Evolutionary conservation across 805 yeast genomes (phyloP).

Genomic region (Hermanozyma aechmeae): DNA sequence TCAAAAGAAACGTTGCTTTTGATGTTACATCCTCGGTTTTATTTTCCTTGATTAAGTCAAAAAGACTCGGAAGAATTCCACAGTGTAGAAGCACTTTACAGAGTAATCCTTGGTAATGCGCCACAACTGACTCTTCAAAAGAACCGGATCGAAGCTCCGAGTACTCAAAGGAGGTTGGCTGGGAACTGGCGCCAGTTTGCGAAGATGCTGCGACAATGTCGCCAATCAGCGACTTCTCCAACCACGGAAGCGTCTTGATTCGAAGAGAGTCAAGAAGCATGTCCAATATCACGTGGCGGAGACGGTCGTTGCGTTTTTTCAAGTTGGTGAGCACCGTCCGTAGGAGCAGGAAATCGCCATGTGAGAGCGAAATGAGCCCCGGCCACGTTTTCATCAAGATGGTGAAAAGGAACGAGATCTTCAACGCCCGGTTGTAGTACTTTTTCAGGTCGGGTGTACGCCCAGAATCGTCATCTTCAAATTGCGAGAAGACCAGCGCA

Average conservation of each 20-base stretch:
- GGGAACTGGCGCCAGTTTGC: conserved; percentile 2
- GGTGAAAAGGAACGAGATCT: conserved; percentile 49
- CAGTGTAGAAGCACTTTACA: conserved; percentile 45
- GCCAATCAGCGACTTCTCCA: conserved; percentile 10
- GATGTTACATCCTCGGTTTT: conserved; percentile 36
- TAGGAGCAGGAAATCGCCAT: conserved; percentile 46
- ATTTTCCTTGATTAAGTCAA: conserved; percentile 30
- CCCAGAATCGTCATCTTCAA: conserved; percentile 21
- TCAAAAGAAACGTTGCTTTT: conserved; percentile 56
- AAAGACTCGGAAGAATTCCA: conserved; percentile 41
- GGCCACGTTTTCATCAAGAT: conserved; percentile 61
- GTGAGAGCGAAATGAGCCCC: conserved; percentile 62
- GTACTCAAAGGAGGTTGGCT: conserved; percentile 6
- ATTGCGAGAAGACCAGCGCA: conserved; percentile 63
- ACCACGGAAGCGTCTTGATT: conserved; percentile 51
- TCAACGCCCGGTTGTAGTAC: conserved; percentile 37
- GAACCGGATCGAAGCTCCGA: conserved; percentile 16
- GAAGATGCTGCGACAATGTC: conserved; percentile 5
- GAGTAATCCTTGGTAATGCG: conserved; percentile 61
- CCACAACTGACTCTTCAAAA: conserved; percentile 34
- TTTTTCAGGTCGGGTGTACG: conserved; percentile 2
- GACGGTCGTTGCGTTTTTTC: conserved; percentile 41
- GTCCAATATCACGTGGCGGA: conserved; percentile 60
- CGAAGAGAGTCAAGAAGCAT: conserved; percentile 60
- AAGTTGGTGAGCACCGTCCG: conserved; percentile 54